Evolutionary conservation across 306 rosid genomes (phyloP), one percentile per base, ranked within the genome.

Genomic region (Albizia julibrissin): DNA sequence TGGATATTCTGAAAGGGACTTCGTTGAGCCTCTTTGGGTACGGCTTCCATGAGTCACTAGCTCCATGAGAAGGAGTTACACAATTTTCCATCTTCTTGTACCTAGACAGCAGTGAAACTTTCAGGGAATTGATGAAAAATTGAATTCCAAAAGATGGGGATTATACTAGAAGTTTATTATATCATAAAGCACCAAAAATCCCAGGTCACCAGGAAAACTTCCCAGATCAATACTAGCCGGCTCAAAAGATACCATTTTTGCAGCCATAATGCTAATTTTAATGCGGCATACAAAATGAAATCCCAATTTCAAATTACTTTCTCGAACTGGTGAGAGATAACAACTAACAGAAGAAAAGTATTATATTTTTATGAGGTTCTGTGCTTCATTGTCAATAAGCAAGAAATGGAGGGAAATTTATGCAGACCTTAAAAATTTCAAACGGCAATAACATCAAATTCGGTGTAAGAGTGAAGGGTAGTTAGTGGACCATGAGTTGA

Each of bases 81-180:
- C 97, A 93, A 34, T 69, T 61, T 70, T 91, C 90, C 97, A 93
- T 89, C 89, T 88, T 87, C 87, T 88, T 91, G 87, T 91, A 91
- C 95, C 97, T 93, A 76, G 72, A 80, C 31, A 79, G 69, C 33
- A 42, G 29, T 47, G 74, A 69, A 81, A 56, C 72, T 40, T 85
- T 83, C 61, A 83, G 72, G 78, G 44, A 27, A 66, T 64, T 58
- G 73, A 34, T 46, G 62, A 83, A 85, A 77, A 12, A 76, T 22
- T 64, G 58, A 11, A 65, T 62, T 54, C 33, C 56, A 62, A 72
- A 42, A 42, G 64, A 44, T 75, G 59, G 29, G 62, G 68, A 76
- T 50, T 29, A 27, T 15, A 14, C 34, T 33, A 33, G 65, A 75
- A 70, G 21, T 79, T 83, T 65, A 14, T 44, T 61, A 24, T 33